phyloP scores from a whole-genome alignment of 305 asterid genomes.

The Fraxinus dipetala region DNA sequence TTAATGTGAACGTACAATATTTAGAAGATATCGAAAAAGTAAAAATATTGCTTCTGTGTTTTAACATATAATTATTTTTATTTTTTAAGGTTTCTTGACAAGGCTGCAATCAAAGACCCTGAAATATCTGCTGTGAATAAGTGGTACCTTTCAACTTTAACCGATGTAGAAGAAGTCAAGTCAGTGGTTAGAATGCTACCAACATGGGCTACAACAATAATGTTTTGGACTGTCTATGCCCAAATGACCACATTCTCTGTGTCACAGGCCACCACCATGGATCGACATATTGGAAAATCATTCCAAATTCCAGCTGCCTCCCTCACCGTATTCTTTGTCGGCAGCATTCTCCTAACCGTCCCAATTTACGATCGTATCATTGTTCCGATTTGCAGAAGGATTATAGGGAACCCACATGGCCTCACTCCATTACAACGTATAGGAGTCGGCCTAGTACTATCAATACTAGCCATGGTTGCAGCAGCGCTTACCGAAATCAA shows the following conservation, averaged over 20 bases:
- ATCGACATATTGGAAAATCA: slow-evolving; percentile 50
- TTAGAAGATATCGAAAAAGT: background rate
- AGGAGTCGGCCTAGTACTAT: slow-evolving; percentile 45
- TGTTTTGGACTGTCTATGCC: slow-evolving; percentile 81
- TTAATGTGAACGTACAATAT: background rate
- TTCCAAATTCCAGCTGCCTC: slow-evolving; percentile 80
- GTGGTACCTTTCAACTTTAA: slow-evolving; percentile 68
- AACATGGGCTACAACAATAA: slow-evolving; percentile 80
- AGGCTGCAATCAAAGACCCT: slow-evolving; percentile 63
- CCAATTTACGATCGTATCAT: slow-evolving; percentile 58
- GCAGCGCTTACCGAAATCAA: slow-evolving; percentile 61
- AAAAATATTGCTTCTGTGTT: background rate
- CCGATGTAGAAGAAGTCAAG: slow-evolving; percentile 89
- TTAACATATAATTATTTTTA: background rate
- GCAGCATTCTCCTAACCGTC: slow-evolving; percentile 59
- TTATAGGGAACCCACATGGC: slow-evolving; percentile 48
- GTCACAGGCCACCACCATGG: slow-evolving; percentile 72
- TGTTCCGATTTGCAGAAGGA: slow-evolving; percentile 37
- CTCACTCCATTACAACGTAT: slow-evolving; percentile 70
- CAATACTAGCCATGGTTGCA: slow-evolving; percentile 56
- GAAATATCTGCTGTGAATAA: slow-evolving; percentile 25
- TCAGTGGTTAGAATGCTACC: slow-evolving; percentile 70
- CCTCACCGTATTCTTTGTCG: slow-evolving; percentile 68
- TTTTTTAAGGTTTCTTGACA: slow-evolving; percentile 65
- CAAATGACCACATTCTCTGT: slow-evolving; percentile 92